Evolutionary conservation across 306 rosid species (phyloP).

Genomic region (Carpinus viminea): DNA sequence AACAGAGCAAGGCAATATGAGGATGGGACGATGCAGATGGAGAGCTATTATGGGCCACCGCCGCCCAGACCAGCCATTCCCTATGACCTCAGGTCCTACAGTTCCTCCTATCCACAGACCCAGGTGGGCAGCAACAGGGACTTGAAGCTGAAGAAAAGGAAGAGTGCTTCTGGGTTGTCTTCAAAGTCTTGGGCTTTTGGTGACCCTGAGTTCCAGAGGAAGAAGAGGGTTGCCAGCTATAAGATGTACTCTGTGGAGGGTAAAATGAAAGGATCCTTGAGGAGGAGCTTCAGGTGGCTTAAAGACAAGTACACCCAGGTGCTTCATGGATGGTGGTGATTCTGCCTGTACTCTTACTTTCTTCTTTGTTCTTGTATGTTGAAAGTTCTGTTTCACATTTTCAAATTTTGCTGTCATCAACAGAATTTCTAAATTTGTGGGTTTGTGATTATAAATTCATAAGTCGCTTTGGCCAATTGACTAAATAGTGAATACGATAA

Average conservation of each 20-base stretch:
- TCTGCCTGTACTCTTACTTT: constrained; percentile 7
- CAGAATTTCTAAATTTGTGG: constrained; percentile 29
- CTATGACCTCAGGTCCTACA: constrained; percentile 57
- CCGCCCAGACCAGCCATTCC: constrained; percentile 37
- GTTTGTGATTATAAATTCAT: constrained; percentile 15
- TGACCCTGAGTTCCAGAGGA: constrained; percentile 90
- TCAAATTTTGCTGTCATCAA: constrained; percentile 18
- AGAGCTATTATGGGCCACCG: constrained; percentile 59
- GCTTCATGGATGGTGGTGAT: constrained; percentile 69
- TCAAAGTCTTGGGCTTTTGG: constrained; percentile 51
- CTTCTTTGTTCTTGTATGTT: not conserved
- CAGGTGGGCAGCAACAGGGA: constrained; percentile 47
- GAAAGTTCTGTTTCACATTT: constrained; percentile 15
- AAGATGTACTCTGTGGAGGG: constrained; percentile 92
- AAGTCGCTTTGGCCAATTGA: not conserved
- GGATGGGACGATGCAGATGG: constrained; percentile 61
- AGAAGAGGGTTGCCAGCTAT: constrained; percentile 83
- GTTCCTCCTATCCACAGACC: constrained; percentile 52
- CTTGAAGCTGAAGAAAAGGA: constrained; percentile 66
- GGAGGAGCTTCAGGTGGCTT: constrained; percentile 90
- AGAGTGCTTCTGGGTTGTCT: constrained; percentile 48
- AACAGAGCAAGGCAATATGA: constrained; percentile 60
- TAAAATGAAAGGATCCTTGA: constrained; percentile 77
- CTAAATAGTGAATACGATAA: not conserved
- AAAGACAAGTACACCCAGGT: constrained; percentile 72